These are phyloP conservation scores for Mycena venus DNA, from an alignment of 768 basidiomycete species.

Conservation along the genomic window DNA sequence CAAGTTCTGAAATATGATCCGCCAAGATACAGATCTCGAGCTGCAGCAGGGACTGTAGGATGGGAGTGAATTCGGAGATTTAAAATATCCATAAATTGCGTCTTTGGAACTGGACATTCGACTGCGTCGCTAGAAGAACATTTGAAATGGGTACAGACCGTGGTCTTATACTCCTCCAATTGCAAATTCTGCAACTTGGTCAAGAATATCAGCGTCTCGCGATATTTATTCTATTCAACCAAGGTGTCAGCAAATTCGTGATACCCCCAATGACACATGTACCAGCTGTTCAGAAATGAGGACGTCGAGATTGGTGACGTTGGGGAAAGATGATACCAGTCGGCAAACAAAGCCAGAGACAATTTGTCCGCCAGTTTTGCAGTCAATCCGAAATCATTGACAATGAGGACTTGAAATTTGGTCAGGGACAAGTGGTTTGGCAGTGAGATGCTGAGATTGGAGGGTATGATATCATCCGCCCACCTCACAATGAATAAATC, in stretches of 20 bases:
- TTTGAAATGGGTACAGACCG: not conserved
- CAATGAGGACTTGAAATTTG: not conserved
- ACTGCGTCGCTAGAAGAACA: too few species aligned
- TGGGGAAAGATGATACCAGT: slow-evolving; percentile 21
- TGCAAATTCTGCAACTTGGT: not conserved
- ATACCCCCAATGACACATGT: not conserved
- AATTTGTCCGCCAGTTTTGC: not conserved
- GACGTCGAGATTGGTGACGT: slow-evolving; percentile 15
- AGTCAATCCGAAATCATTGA: not conserved
- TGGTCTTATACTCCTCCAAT: not conserved
- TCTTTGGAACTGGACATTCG: not conserved
- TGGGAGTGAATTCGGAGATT: not conserved
- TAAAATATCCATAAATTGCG: not conserved
- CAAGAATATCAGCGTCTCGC: not conserved
- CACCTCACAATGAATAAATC: not conserved
- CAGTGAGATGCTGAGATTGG: not conserved
- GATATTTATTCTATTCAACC: not conserved
- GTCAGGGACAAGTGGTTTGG: not conserved
- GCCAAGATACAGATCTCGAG: slow-evolving; percentile 6
- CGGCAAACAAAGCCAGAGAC: not conserved
- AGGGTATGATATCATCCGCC: not conserved
- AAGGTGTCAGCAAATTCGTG: too few species aligned
- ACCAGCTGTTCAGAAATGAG: not conserved
- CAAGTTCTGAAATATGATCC: not conserved
- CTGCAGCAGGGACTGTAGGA: not conserved